A percentile compares a stretch with the other conserved stretches of the same genome.
Evolutionary conservation across 805 yeast species (phyloP).

Genomic region (Yamadazyma paraphyllophila): DNA sequence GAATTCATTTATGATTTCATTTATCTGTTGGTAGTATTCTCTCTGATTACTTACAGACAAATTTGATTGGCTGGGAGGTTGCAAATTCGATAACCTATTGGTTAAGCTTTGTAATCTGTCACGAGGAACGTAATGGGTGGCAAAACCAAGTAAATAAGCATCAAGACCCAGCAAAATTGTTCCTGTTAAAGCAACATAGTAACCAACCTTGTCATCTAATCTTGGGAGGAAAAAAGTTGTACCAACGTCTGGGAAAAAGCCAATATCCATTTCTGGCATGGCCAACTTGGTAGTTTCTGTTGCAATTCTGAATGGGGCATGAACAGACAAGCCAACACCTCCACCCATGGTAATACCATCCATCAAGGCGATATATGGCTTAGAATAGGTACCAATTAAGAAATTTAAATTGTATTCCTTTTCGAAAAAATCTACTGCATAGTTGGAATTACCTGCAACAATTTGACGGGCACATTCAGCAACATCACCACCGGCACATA

Average conservation of each 20-base stretch:
- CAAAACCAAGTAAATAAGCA: constrained; percentile 78
- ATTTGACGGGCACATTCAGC: constrained; percentile 70
- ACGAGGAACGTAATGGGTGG: constrained; percentile 84
- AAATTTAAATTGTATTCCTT: constrained; percentile 81
- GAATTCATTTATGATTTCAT: constrained; percentile 76
- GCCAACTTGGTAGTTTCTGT: constrained; percentile 89
- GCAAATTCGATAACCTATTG: constrained; percentile 63
- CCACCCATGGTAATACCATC: constrained; percentile 98
- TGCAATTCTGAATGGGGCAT: constrained; percentile 90
- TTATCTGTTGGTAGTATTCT: constrained; percentile 57
- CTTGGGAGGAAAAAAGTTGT: constrained; percentile 85
- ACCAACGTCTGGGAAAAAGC: constrained; percentile 95
- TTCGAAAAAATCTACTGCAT: constrained; percentile 67
- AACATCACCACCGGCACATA: constrained; percentile 97
- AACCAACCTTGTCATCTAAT: constrained; percentile 78
- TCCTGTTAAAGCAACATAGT: constrained; percentile 85
- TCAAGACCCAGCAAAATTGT: constrained; percentile 75
- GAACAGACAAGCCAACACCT: constrained; percentile 90
- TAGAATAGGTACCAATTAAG: constrained; percentile 73
- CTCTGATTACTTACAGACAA: constrained; percentile 20
- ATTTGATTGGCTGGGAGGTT: constrained; percentile 34
- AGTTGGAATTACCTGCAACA: constrained; percentile 40
- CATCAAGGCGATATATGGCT: constrained; percentile 83
- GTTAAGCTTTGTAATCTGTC: constrained; percentile 60
- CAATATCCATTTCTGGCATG: constrained; percentile 98